Base-by-base conservation (phyloP, 2,329 filamentous ascomycete species). In the Colletotrichum cordylinicola region DNA sequence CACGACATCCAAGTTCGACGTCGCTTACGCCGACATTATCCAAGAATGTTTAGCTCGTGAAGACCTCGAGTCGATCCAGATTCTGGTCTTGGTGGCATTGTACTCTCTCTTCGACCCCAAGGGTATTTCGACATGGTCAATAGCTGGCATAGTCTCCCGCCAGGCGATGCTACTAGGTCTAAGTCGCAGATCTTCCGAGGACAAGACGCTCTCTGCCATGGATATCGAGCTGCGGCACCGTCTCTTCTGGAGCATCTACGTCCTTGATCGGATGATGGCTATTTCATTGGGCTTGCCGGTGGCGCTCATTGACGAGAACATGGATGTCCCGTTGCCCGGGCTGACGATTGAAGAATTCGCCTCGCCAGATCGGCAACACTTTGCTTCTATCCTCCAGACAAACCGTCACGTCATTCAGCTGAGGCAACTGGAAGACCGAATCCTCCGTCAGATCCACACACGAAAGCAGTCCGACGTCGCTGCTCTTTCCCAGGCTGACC, bases 341-440 rank as follows among this genome's bases (percentile, higher is more conserved):
- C 81, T 88, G 8, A 87, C 86, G 0, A 80, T 88, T n/a, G 84
- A 87, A 35, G 86, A 88, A 78, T 88, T 87, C 76, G 85, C 85
- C 4, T 85, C 84, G 8, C 69, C 83, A 3, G 85, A 86, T 18
- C 80, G 85, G 10, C 78, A 82, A 18, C 79, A 84, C 2, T 85
- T 84, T 70, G 83, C 85, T n/a, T 82, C 83, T 8, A 85, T 85
- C 21, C 79, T 88, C 21, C 87, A 88, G 77, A 86, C 85, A 5
- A 87, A 83, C 52, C 85, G 87, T 1, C 87, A 88, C 72, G 83
- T 88, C 21, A 86, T 88, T 52, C 82, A 86, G 68, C 81, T 88
- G 18, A 83, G 86, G 1, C 86, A 86, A 78, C 79, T 88, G 0
- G 87, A 88, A 77, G 84, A 85, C 56, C 80, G 81, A n/a, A 86